These are phyloP conservation scores for Kodamaea ohmeri DNA, from an alignment of 1,139 yeast genomes.

Conservation along the genomic window DNA sequence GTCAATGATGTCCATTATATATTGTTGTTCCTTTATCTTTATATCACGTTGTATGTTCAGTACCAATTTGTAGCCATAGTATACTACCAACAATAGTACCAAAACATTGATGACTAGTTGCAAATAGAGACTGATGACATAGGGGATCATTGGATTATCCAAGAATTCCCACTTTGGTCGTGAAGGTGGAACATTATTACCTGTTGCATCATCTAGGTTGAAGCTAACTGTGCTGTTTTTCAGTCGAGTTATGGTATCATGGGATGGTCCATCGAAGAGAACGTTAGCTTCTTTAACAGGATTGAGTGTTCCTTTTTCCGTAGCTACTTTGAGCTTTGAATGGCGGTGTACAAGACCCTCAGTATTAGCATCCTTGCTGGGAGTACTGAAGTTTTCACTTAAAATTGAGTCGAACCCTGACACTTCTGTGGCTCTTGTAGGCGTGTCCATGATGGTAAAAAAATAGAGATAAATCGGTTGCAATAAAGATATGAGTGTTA, in stretches of 20 bases:
- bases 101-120: constrained; percentile 67
- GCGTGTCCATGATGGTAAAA: constrained; percentile 8
- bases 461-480: neutral
- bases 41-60: constrained; percentile 70
- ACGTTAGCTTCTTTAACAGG: constrained; percentile 44
- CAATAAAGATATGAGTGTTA: constrained; percentile 1
- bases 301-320: constrained; percentile 29
- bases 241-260: constrained; percentile 5
- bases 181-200: constrained; percentile 1
- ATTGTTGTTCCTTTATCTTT: constrained; percentile 60
- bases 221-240: neutral
- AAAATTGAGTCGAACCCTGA: constrained; percentile 8
- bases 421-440: constrained; percentile 5
- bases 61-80: constrained; percentile 53
- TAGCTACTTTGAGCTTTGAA: constrained; percentile 35
- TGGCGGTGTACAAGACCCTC: constrained; percentile 25
- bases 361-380: constrained; percentile 5
- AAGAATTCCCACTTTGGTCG: neutral
- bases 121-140: constrained; percentile 64
- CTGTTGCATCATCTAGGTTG: neutral
- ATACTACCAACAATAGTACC: constrained; percentile 54
- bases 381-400: constrained; percentile 10
- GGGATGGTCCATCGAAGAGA: constrained; percentile 22
- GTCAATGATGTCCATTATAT: constrained; percentile 56
- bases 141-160: constrained; percentile 41